Conservation (phyloP, 1,284 basidiomycete genomes). For the Ganoderma resinaceum region DNA sequence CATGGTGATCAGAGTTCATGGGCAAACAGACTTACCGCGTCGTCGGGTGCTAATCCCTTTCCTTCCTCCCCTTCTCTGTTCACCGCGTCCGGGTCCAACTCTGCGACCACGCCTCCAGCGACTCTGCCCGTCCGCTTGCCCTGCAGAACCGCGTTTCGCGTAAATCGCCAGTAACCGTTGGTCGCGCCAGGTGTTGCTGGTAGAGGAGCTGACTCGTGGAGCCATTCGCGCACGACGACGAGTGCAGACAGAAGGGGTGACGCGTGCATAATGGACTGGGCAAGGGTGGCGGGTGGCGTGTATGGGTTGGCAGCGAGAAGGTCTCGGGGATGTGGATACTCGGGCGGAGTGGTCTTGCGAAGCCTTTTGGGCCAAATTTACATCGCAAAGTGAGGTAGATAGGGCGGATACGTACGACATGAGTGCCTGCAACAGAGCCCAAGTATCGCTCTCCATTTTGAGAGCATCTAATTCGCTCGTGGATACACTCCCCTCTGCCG, state of each 20-base stretch:
- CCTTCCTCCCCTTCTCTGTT: slow-evolving; percentile 52
- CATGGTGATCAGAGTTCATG: neutral
- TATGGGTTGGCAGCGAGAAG: slow-evolving; percentile 77
- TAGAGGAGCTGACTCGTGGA: slow-evolving; percentile 68
- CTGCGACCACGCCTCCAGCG: slow-evolving; percentile 61
- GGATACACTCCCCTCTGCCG: slow-evolving; percentile 44
- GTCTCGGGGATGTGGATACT: slow-evolving; percentile 53
- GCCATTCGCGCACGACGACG: slow-evolving; percentile 82
- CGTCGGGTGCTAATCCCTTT: slow-evolving; percentile 68
- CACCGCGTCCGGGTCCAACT: slow-evolving; percentile 80
- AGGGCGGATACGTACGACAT: slow-evolving; percentile 57
- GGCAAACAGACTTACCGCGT: slow-evolving; percentile 59
- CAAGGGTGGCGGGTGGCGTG: slow-evolving; percentile 76
- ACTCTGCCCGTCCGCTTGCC: slow-evolving; percentile 56
- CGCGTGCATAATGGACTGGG: slow-evolving; percentile 71
- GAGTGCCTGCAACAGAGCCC: slow-evolving; percentile 79
- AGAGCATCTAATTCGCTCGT: slow-evolving; percentile 66
- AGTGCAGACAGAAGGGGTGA: slow-evolving; percentile 76
- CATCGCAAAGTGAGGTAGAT: too few species aligned
- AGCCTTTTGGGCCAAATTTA: slow-evolving; percentile 47
- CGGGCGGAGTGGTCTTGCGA: slow-evolving; percentile 63
- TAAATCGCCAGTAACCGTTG: slow-evolving; percentile 82
- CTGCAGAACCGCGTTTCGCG: slow-evolving; percentile 78
- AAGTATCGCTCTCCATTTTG: slow-evolving; percentile 81
- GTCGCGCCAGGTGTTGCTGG: slow-evolving; percentile 70